A percentile compares a stretch with the other conserved stretches of the same genome.
Evolutionary conservation across 192 early-diverging fungal species (phyloP).

Genomic region (Backusella liffmaniae): DNA sequence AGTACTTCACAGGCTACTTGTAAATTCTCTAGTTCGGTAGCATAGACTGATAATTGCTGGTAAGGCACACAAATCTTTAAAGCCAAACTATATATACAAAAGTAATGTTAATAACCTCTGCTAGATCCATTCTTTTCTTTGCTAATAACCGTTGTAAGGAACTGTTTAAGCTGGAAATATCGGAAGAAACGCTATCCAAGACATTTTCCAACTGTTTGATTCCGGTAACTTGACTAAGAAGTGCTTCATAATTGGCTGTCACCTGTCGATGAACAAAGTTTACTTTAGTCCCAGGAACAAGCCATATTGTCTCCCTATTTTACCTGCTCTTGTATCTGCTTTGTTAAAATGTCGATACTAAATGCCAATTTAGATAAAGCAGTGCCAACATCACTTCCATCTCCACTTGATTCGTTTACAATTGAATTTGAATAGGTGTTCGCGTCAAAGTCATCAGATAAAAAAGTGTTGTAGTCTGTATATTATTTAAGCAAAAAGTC

Average conservation of each 20-base stretch:
- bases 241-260: conserved; percentile 62
- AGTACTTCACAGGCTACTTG: conserved; percentile 60
- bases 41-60: conserved; percentile 57
- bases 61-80: conserved; percentile 60
- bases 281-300: background rate
- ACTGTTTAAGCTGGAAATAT: conserved; percentile 50
- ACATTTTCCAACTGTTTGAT: conserved; percentile 59
- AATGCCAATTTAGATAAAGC: conserved; percentile 65
- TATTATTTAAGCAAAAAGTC: background rate
- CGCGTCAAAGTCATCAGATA: conserved; percentile 63
- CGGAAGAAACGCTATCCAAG: conserved; percentile 50
- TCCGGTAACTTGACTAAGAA: conserved; percentile 65
- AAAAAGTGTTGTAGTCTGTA: conserved; percentile 67
- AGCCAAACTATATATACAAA: conserved; percentile 43
- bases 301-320: background rate
- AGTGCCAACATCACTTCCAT: conserved; percentile 60
- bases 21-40: conserved; percentile 62
- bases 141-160: conserved; percentile 53
- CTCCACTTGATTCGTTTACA: conserved; percentile 57
- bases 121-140: background rate
- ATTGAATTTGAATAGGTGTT: conserved; percentile 65
- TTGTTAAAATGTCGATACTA: conserved; percentile 72
- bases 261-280: conserved; percentile 49
- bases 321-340: conserved; percentile 74
- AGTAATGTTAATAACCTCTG: background rate